Base-by-base conservation (phyloP, 768 basidiomycete species). In the Naganishia antarctica region DNA sequence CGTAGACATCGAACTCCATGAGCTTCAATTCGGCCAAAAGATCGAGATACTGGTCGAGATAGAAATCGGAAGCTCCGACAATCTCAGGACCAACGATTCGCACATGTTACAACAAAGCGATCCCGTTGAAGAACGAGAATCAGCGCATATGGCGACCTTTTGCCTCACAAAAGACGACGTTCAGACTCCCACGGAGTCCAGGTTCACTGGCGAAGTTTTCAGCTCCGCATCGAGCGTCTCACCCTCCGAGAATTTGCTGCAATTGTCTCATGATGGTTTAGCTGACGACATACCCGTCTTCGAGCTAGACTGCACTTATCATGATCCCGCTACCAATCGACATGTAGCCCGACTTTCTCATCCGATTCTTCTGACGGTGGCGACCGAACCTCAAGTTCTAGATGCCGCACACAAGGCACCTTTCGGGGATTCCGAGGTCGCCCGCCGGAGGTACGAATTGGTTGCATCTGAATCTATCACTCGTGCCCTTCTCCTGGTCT, bases 391-490 rank as follows among this genome's bases (percentile, higher is more conserved):
- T 44, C 93, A 92, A 0, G 74, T 79, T 50, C 63, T 74, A 8
- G 66, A 62, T 67, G 53, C 69, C 74, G 79, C 79, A 68, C 5
- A 40, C 34, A 57, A 23, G 18, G 34, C 32, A 21, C 34, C 53
- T 57, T 57, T 70, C 3, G 89, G 89, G 0, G 90, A 94, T 73
- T 87, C 91, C 0, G 85, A 88, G 58, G 92, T 99, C 70, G 89
- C 94, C 28, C 86, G 96, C 28, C 83, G 96, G 41, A 81, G 94
- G 25, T 96, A 98, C 91, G 96, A 99, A 80, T 84, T 99, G 4
- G 84, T 98, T 41, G 89, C 91, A 26, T 89, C 88, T 28, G 96
- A 98, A 78, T 98, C 98, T 91, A 91, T 98, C 74, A 92, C 92
- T 1, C 86, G 96, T 12, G 87, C 88, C 18, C 83, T 99, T 31